Percentiles rank a stretch among this genome's conserved stretches.
These are phyloP conservation scores for Colletotrichum lupini DNA, from an alignment of 2,329 filamentous ascomycete species.

Conservation along the genomic window DNA sequence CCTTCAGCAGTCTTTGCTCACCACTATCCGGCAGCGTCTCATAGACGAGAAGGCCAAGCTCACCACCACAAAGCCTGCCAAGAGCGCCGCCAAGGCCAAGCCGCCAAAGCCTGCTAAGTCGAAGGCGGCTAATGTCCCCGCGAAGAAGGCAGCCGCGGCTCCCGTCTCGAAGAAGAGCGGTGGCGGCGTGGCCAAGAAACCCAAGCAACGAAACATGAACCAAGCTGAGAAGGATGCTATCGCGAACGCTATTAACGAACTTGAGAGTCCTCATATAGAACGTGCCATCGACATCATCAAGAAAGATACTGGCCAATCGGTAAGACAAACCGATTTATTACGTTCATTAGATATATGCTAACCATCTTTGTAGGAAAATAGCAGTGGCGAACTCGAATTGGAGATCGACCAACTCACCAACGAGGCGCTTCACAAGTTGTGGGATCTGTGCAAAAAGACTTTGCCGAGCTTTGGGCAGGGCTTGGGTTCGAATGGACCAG, in stretches of 20 bases:
- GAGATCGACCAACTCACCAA: conserved; percentile 68
- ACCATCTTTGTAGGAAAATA: conserved; percentile 60
- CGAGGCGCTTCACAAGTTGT: conserved; percentile 65
- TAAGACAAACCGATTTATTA: conserved; percentile 52
- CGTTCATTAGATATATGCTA: conserved; percentile 42
- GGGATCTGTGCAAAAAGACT: conserved; percentile 57
- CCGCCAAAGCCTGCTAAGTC: conserved; percentile 66
- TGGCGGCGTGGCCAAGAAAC: conserved; percentile 58
- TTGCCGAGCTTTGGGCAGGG: conserved; percentile 54
- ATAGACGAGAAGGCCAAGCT: conserved; percentile 77
- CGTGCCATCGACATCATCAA: conserved; percentile 92
- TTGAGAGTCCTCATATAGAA: conserved; percentile 82
- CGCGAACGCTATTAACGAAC: conserved; percentile 83
- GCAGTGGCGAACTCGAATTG: conserved; percentile 68
- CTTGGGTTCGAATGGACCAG: conserved; percentile 38
- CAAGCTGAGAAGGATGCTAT: conserved; percentile 92
- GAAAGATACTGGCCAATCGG: conserved; percentile 81
- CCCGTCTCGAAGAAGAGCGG: conserved; percentile 46
- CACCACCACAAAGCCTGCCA: conserved; percentile 63
- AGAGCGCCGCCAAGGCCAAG: conserved; percentile 64
- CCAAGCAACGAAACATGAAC: conserved; percentile 71
- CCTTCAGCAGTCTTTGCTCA: conserved; percentile 71
- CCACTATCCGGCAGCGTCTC: conserved; percentile 76
- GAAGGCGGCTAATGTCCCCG: conserved; percentile 46
- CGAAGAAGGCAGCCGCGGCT: conserved; percentile 55